A percentile compares a stretch with the other conserved stretches of the same genome.
Evolutionary conservation across 306 rosid genomes (phyloP).

Genomic region (Ormosia emarginata): DNA sequence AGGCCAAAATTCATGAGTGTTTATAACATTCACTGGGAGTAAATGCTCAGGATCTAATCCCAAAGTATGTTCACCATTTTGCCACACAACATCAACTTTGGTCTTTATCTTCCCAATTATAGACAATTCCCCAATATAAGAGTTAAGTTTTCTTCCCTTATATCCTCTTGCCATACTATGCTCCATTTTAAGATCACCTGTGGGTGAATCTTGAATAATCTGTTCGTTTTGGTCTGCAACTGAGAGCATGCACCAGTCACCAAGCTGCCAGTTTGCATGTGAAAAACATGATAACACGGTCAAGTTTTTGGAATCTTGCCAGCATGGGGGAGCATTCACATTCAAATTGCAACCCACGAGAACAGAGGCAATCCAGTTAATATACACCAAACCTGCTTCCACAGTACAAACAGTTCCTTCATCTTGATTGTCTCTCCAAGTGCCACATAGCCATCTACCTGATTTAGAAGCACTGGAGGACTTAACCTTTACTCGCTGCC

Average conservation of each 20-base stretch:
- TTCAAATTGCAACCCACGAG: conserved; percentile 36
- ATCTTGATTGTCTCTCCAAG: conserved; percentile 65
- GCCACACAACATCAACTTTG: conserved; percentile 88
- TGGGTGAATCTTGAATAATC: conserved; percentile 26
- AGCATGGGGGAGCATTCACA: conserved; percentile 50
- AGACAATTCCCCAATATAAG: conserved; percentile 46
- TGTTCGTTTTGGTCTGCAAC: conserved; percentile 31
- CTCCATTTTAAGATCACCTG: conserved; percentile 30
- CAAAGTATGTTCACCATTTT: conserved; percentile 63
- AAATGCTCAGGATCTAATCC: conserved; percentile 66
- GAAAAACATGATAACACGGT: conserved; percentile 65
- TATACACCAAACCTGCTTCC: conserved; percentile 72
- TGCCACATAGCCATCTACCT: conserved; percentile 73
- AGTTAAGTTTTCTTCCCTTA: conserved; percentile 36
- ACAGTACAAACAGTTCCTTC: conserved; percentile 79
- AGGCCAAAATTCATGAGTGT: conserved; percentile 88
- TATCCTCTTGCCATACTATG: conserved; percentile 37
- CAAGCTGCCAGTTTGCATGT: conserved; percentile 85
- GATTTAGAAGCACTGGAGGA: conserved; percentile 56
- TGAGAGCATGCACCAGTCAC: conserved; percentile 85
- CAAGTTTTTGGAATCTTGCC: conserved; percentile 67
- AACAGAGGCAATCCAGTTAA: conserved; percentile 73
- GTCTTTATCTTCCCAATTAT: conserved; percentile 71
- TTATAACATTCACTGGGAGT: conserved; percentile 62
- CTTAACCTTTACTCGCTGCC: conserved; percentile 75